A percentile compares a stretch with the other conserved stretches of the same genome.
phyloP scores from a whole-genome alignment of 345 rosid species.

The Syzygium aromaticum region DNA sequence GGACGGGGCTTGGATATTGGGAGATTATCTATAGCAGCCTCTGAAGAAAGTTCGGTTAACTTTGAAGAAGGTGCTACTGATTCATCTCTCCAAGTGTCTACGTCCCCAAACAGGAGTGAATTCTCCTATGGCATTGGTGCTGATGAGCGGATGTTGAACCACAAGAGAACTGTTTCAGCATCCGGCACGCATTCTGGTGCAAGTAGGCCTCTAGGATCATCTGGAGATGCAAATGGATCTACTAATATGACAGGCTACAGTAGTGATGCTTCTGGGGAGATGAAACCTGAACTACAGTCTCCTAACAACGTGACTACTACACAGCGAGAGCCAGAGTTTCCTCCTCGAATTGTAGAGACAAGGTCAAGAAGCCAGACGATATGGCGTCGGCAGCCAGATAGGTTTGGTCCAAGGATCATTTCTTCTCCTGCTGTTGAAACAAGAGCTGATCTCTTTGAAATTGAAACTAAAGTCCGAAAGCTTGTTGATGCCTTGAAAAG shows the following conservation, averaged over 20 bases:
- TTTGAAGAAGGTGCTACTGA: slow-evolving; percentile 35
- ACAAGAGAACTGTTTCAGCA: slow-evolving; percentile 54
- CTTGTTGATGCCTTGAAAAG: slow-evolving; percentile 59
- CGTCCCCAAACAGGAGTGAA: slow-evolving; percentile 44
- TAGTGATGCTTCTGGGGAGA: slow-evolving; percentile 79
- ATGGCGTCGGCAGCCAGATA: slow-evolving; percentile 75
- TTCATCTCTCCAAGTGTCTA: slow-evolving; percentile 33
- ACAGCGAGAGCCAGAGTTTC: slow-evolving; percentile 47
- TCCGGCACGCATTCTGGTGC: slow-evolving; percentile 34
- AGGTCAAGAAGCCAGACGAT: slow-evolving; percentile 48
- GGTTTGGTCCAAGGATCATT: slow-evolving; percentile 61
- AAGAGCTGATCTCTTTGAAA: slow-evolving; percentile 67
- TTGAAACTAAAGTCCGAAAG: slow-evolving; percentile 60
- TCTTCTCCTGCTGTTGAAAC: slow-evolving; percentile 55
- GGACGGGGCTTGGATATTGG: slow-evolving; percentile 40
- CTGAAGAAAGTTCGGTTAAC: slow-evolving; percentile 42
- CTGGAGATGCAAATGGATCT: slow-evolving; percentile 51
- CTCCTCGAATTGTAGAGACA: slow-evolving; percentile 45
- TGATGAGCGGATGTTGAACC: slow-evolving; percentile 35
- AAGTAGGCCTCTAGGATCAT: slow-evolving; percentile 36
- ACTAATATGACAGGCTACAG: slow-evolving; percentile 48
- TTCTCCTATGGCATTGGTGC: slow-evolving; percentile 21
- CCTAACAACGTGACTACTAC: slow-evolving; percentile 26
- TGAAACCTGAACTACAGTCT: slow-evolving; percentile 40
- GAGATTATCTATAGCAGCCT: slow-evolving; percentile 33